Evolutionary conservation across 129 eudicot species (phyloP), one percentile per base, ranked within the genome.

Genomic region (Flaveria ramosissima): DNA sequence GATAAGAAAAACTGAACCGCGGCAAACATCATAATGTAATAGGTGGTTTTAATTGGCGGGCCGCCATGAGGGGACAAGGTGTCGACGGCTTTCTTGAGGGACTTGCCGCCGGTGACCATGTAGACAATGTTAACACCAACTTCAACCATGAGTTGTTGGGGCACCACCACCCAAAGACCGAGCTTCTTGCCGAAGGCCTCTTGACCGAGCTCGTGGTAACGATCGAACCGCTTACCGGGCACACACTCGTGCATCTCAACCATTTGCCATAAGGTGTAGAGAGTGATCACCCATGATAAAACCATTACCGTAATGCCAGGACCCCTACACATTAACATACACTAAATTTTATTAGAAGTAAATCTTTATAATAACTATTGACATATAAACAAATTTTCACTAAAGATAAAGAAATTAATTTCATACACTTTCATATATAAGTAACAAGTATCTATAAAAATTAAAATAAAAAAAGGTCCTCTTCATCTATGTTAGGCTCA

Each of bases 91-190:
- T 88, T 88, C 67, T 83, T 26, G 27, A 88, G 72, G 15, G 87
- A 85, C 36, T 80, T 88, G 48, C 92, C 92, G 6, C 89, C 92
- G 2, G 92, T 87, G 63, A 87, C 82, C 92, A 87, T 84, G 83
- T 87, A 87, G 4, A 87, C 85, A 15, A 87, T 87, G 82, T 84
- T 57, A 6, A 60, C 68, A 11, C 92, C 89, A 13, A 88, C 84
- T 71, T 88, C 85, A 5, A 88, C 92, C 39, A 78, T 67, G 14
- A 88, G 73, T 67, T 88, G 92, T 53, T 79, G 87, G 3, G 87
- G 87, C 11, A 84, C 87, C 36, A 84, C 84, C 9, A 84, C 42
- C 88, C 88, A 84, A 14, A 84, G 82, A 0, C 87, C 87, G 41
- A 76, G 82, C 45, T 67, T 84, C 46, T 81, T 46, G 36, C 87